Percentiles rank a stretch among this genome's conserved stretches.
These are phyloP conservation scores for Colletotrichum sp. DNA, from an alignment of 2,329 filamentous ascomycete species.

Conservation along the genomic window DNA sequence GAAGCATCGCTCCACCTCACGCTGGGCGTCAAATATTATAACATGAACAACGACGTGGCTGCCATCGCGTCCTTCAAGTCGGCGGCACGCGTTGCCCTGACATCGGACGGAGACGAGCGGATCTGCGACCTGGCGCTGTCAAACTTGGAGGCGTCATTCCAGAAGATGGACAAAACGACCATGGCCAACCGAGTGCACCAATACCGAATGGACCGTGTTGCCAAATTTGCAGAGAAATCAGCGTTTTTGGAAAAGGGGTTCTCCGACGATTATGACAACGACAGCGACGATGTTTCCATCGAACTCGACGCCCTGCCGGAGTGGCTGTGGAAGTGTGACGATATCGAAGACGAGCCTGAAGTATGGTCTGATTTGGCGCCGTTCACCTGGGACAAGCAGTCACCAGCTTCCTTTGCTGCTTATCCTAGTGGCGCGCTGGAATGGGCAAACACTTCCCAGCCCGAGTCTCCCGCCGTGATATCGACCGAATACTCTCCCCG, in stretches of 20 bases:
- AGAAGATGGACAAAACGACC: slow-evolving; percentile 21
- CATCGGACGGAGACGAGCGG: slow-evolving; percentile 33
- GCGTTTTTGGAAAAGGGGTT: slow-evolving; percentile 6
- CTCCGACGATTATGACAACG: slow-evolving; percentile 1
- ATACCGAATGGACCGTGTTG: slow-evolving; percentile 32
- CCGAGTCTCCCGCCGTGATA: neutral
- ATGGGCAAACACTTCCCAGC: slow-evolving; percentile 9
- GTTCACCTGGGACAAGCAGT: slow-evolving; percentile 1
- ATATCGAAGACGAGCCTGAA: neutral
- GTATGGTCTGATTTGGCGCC: slow-evolving; percentile 5
- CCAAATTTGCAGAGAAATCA: slow-evolving; percentile 32
- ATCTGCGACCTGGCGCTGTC: slow-evolving; percentile 35
- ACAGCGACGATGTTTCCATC: neutral
- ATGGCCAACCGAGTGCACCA: slow-evolving; percentile 30
- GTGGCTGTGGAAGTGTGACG: slow-evolving; percentile 19
- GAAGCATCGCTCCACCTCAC: slow-evolving; percentile 34
- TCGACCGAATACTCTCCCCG: neutral
- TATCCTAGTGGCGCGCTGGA: neutral
- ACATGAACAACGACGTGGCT: slow-evolving; percentile 28
- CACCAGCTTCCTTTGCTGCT: neutral
- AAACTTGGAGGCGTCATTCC: slow-evolving; percentile 34
- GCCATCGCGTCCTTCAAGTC: slow-evolving; percentile 33
- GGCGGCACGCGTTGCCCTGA: slow-evolving; percentile 31
- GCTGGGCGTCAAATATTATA: slow-evolving; percentile 35
- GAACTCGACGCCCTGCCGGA: slow-evolving; percentile 9